Base-by-base conservation (phyloP, 495 filamentous ascomycete species). In the Tuber borchii region DNA sequence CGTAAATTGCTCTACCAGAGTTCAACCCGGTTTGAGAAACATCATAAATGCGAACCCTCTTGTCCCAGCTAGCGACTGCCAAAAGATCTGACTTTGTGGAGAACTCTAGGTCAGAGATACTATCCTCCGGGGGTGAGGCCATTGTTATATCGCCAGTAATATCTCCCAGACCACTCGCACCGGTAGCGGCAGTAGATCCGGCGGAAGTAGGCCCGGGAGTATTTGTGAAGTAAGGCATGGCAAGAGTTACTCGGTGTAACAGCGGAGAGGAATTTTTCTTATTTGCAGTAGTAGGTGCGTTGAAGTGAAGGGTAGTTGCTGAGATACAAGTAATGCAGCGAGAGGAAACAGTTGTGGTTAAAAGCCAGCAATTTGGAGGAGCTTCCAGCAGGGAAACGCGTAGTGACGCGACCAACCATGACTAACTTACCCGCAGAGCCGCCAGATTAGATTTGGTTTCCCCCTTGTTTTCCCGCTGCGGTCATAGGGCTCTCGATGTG, bases 1-100 rank as follows among this genome's bases (percentile, higher is more conserved):
- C 89, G 83, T 95, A 92, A 51, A 91, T 83, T 39, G 93, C 91
- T 82, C 93, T 95, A 61, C 92, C 92, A 84, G 90, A 87, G 82
- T 90, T 93, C 78, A 88, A 86, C 42, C 91, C 91, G 76, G 88
- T 87, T 61, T 86, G 85, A 74, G 90, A 90, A 84, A 95, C 91
- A 83, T 97, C 91, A 84, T 97, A 97, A 81, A 97, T 94, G 80
- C 92, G 91, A 78, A 97, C 92, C 80, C 93, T 94, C 84, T 94
- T 96, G 82, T 97, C 94, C 94, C 94, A 97, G 65, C 91, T 94
- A 71, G 93, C 87, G 56, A 95, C 91, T 43, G 94, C 94, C 22
- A 97, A 85, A 85, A 93, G 89, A 73, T 97, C 91, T 75, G 87
- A 87, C 73, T 87, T 85, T 0, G 93, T 90, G n/a, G 92, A 94